These are phyloP conservation scores for Oxyria digyna DNA, from an alignment of 148 eudicot genomes.

Conservation along the genomic window DNA sequence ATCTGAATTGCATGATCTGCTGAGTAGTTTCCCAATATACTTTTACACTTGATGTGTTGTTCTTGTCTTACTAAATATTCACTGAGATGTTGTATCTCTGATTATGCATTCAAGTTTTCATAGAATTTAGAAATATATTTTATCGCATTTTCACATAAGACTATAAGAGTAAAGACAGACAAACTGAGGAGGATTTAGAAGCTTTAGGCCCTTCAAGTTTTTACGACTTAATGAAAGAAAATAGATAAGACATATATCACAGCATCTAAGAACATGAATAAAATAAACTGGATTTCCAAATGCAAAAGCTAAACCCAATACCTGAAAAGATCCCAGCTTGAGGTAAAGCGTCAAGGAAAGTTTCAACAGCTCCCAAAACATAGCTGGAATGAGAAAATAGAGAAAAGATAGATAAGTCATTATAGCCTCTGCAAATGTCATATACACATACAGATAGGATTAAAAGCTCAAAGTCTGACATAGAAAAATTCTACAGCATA, in stretches of 20 bases:
- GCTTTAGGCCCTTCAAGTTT: neutral
- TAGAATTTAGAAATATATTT: neutral
- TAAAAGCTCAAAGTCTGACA: constrained; percentile 4
- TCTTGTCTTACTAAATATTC: neutral
- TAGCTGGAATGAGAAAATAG: constrained; percentile 40
- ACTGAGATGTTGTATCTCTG: neutral
- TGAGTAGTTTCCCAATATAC: too few species aligned
- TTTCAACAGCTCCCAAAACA: constrained; percentile 99
- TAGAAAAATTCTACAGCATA: constrained; percentile 9
- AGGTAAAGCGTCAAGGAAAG: constrained; percentile 88
- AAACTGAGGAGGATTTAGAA: neutral
- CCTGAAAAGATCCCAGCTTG: constrained; percentile 89
- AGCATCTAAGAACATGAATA: neutral
- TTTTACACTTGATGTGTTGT: neutral
- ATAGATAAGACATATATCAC: neutral
- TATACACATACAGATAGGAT: constrained; percentile 1
- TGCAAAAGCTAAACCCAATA: constrained; percentile 11
- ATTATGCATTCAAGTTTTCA: neutral
- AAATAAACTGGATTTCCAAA: neutral
- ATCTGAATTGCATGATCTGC: too few species aligned
- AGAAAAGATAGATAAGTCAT: constrained; percentile 9
- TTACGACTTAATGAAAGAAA: neutral
- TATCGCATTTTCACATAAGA: neutral
- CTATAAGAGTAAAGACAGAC: neutral
- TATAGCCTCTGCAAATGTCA: neutral